Conservation (phyloP, 352 stramenopile genomes). For the Phytopythium boreale region DNA sequence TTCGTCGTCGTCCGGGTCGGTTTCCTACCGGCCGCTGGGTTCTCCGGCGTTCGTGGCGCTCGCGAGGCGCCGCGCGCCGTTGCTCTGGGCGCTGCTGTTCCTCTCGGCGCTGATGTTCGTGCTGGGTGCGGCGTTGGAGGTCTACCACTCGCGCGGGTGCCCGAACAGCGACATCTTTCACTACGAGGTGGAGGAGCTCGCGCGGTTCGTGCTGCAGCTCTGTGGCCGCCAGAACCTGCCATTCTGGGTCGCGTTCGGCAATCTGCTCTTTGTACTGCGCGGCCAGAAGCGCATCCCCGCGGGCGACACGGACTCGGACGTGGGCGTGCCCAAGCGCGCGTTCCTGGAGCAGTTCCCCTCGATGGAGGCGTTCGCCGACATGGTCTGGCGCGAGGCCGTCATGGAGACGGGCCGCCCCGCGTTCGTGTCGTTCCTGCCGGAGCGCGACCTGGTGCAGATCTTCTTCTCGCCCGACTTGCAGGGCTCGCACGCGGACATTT, state of each 20-base stretch:
- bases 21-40: constrained; percentile 15
- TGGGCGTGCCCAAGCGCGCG: constrained; percentile 55
- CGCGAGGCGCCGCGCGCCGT: constrained; percentile 18
- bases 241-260: constrained; percentile 76
- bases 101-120: constrained; percentile 28
- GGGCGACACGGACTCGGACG: constrained; percentile 78
- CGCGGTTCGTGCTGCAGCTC: constrained; percentile 59
- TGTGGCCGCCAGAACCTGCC: constrained; percentile 42
- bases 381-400: constrained; percentile 38
- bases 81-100: constrained; percentile 45
- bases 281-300: constrained; percentile 57
- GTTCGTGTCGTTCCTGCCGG: constrained; percentile 46
- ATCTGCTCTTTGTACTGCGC: constrained; percentile 72
- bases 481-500: constrained; percentile 74
- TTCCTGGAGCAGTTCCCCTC: constrained; percentile 49
- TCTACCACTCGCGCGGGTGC: constrained; percentile 58
- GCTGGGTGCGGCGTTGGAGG: constrained; percentile 44
- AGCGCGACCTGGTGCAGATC: constrained; percentile 68
- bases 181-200: constrained; percentile 63
- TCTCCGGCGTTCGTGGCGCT: background rate
- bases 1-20: background rate
- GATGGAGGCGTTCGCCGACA: constrained; percentile 52
- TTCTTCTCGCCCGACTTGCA: constrained; percentile 42
- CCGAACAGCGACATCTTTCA: constrained; percentile 69
- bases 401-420: constrained; percentile 42